Percentiles rank a stretch among this genome's conserved stretches.
phyloP scores from a whole-genome alignment of 1,284 basidiomycete genomes.

The Tylopilus orsonianus region DNA sequence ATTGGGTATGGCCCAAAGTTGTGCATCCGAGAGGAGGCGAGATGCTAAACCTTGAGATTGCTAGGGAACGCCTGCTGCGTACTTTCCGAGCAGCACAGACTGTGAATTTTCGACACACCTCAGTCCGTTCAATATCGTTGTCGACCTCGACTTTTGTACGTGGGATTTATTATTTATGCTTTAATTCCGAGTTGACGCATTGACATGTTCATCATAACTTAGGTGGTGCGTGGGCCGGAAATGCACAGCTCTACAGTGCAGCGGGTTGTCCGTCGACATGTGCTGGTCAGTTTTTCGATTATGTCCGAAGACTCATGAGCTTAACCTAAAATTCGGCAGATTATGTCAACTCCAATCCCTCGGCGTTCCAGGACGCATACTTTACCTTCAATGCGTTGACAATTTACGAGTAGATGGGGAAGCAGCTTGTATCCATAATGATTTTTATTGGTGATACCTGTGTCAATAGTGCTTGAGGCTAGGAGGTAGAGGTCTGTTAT shows the following conservation, averaged over 20 bases:
- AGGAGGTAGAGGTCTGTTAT: neutral
- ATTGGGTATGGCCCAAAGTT: conserved; percentile 20
- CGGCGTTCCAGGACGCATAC: conserved; percentile 19
- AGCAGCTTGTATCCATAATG: too few species aligned
- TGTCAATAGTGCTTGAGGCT: neutral
- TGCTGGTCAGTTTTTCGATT: conserved; percentile 27
- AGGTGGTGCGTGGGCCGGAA: conserved; percentile 47
- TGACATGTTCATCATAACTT: neutral
- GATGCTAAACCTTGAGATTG: neutral
- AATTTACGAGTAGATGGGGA: conserved; percentile 17
- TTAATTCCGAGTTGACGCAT: neutral
- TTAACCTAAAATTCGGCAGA: conserved; percentile 7
- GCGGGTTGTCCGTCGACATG: conserved; percentile 37
- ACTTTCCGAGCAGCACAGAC: conserved; percentile 20
- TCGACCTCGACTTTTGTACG: conserved; percentile 28
- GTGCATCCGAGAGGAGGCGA: too few species aligned
- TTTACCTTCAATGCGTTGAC: conserved; percentile 24
- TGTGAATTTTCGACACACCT: conserved; percentile 24
- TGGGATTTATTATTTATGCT: too few species aligned
- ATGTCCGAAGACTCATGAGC: neutral
- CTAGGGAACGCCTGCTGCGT: conserved; percentile 25
- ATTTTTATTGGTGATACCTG: too few species aligned
- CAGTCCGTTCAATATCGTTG: conserved; percentile 23
- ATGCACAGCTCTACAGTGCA: conserved; percentile 20
- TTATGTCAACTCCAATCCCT: conserved; percentile 15